A percentile compares a stretch with the other conserved stretches of the same genome.
These are phyloP conservation scores for Rhodosporidiobolus sp. DNA, from an alignment of 768 basidiomycete species.

Conservation along the genomic window DNA sequence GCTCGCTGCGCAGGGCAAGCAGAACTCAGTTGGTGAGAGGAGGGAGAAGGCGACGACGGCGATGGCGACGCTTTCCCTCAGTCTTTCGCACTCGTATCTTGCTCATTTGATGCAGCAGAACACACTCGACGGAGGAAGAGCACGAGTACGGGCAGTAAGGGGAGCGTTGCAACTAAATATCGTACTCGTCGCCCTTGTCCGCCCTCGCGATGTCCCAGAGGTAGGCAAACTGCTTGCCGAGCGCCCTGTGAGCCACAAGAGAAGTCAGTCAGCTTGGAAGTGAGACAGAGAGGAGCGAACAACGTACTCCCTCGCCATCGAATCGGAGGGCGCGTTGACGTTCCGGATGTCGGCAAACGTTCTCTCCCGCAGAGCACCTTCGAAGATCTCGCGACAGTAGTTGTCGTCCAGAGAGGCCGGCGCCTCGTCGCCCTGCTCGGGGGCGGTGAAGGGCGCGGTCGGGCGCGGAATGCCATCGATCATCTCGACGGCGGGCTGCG, in stretches of 20 bases:
- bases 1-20: no score
- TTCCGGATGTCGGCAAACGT: constrained; percentile 55
- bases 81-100: no score
- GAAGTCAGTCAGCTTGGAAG: constrained; percentile 60
- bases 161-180: not conserved
- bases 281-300: constrained; percentile 91
- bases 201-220: no score
- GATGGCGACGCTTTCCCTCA: no score
- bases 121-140: no score
- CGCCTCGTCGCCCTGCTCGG: constrained; percentile 40
- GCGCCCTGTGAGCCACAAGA: not conserved
- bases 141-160: no score
- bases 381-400: constrained; percentile 86
- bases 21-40: no score
- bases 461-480: constrained; percentile 23
- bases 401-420: constrained; percentile 73
- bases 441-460: constrained; percentile 25
- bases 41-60: no score
- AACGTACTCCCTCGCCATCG: constrained; percentile 76
- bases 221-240: no score
- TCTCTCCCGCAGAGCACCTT: constrained; percentile 79
- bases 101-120: no score
- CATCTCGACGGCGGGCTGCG: not conserved
- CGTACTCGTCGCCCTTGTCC: not conserved
- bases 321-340: constrained; percentile 56